Base-by-base conservation (phyloP, 1,284 basidiomycete genomes). In the Fistulinella staudtii region DNA sequence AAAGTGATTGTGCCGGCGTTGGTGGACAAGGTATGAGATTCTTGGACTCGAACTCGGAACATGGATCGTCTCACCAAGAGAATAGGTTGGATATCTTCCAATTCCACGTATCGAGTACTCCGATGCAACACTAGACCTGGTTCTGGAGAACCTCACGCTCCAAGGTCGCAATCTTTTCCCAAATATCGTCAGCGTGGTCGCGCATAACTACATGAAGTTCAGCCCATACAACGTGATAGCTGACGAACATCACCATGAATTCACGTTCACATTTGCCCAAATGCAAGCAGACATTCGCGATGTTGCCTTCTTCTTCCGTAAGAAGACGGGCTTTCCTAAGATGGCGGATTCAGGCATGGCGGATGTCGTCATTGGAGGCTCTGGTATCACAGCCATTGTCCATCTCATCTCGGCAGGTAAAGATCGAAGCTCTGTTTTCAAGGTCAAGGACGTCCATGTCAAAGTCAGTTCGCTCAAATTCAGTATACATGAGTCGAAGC, bases 211-310 rank as follows among this genome's bases (percentile, higher is more conserved):
- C 56, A 73, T 92, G 67, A 85, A 85, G 65, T 89, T 95, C 66
- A 81, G 76, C 23, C 90, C 91, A 0, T 92, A 92, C 71, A 62
- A 58, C 15, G 55, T 57, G 6, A 79, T 83, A 53, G 54, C 63
- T 14, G 85, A 90, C 56, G 72, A 78, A 48, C 67, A 74, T 40
- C 74, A 75, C 51, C 88, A 92, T 63, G 77, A 81, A 53, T 78
- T 93, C 56, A 80, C 75, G 14, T 61, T 94, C 45, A 80, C 77
- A 6, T 72, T 93, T 29, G 73, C 74, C 22, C 93, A 98, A 67
- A 89, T 97, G 59, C 94, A 98, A 66, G 85, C 88, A n/a, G 93
- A 95, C 60, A 85, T 96, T 76, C 79, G 87, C 30, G 93, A 96
- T 57, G 89, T 96, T 17, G 83, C 86, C 11, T 95, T 96, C 65